Evolutionary conservation across 176 grass and related monocot species (phyloP).

Genomic region (Rhipidocladum racemiflorum): DNA sequence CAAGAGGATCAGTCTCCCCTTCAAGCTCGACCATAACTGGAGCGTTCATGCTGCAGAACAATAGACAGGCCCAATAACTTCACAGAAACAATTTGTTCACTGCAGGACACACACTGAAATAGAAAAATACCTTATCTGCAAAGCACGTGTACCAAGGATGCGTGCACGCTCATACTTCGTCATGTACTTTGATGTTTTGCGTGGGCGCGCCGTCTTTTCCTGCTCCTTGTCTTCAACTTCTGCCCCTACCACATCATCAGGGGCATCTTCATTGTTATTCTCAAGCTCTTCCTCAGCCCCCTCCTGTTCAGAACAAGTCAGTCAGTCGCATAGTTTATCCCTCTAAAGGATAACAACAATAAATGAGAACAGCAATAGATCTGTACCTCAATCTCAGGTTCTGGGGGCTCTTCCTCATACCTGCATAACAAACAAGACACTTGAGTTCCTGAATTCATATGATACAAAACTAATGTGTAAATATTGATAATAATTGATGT

Average conservation of each 20-base stretch:
- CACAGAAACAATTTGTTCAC: background rate
- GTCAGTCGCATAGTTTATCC: background rate
- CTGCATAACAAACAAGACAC: slow-evolving; percentile 23
- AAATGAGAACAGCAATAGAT: background rate
- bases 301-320: slow-evolving; percentile 41
- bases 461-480: background rate
- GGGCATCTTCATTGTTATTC: slow-evolving; percentile 68
- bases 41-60: slow-evolving; percentile 69
- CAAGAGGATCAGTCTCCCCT: slow-evolving; percentile 80
- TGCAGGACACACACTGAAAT: background rate
- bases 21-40: slow-evolving; percentile 90
- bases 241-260: slow-evolving; percentile 48
- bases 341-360: background rate
- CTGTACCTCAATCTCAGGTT: slow-evolving; percentile 71
- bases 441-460: background rate
- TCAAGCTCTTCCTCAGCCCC: slow-evolving; percentile 58
- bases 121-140: slow-evolving; percentile 71
- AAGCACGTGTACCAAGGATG: slow-evolving; percentile 79
- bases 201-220: slow-evolving; percentile 23
- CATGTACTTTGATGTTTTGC: slow-evolving; percentile 83
- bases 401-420: slow-evolving; percentile 78
- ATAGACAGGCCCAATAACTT: background rate
- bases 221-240: slow-evolving; percentile 61
- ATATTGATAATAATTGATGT: background rate
- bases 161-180: slow-evolving; percentile 83